Conservation (phyloP, 495 filamentous ascomycete species). For the Penicillium longicatenatum region DNA sequence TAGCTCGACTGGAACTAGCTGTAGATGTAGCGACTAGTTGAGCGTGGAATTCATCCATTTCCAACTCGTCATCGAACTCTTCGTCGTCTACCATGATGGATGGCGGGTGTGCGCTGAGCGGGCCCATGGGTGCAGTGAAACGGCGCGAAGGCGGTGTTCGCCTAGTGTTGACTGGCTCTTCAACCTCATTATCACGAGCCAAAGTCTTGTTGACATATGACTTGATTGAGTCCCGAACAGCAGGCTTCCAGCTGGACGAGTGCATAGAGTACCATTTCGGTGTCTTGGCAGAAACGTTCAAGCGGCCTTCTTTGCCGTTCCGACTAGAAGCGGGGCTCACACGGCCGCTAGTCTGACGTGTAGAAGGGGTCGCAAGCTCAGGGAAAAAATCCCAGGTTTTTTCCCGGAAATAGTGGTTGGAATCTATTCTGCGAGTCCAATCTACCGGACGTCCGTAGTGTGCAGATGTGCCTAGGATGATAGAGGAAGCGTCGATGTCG, state of each 20-base stretch:
- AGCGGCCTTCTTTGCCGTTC: slow-evolving; percentile 26
- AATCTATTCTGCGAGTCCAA: slow-evolving; percentile 28
- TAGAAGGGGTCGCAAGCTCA: slow-evolving; percentile 40
- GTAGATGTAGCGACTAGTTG: background rate
- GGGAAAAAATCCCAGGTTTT: slow-evolving; percentile 55
- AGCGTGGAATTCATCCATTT: slow-evolving; percentile 3
- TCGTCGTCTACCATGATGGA: background rate
- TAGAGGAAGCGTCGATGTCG: slow-evolving; percentile 8
- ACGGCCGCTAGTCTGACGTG: slow-evolving; percentile 20
- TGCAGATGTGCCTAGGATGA: slow-evolving; percentile 17
- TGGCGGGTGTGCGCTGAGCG: background rate
- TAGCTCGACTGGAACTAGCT: background rate
- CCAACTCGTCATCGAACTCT: background rate
- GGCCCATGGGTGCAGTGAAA: background rate
- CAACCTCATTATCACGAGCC: slow-evolving; percentile 21
- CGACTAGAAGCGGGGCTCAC: slow-evolving; percentile 14
- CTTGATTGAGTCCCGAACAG: slow-evolving; percentile 42
- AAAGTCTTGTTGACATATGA: slow-evolving; percentile 39
- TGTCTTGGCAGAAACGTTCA: slow-evolving; percentile 29
- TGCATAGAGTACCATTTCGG: slow-evolving; percentile 30
- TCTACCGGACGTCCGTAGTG: slow-evolving; percentile 27
- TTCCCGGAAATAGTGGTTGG: slow-evolving; percentile 50
- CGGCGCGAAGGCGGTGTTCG: background rate
- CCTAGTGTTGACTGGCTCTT: slow-evolving; percentile 2
- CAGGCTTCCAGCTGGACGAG: slow-evolving; percentile 1